Evolutionary conservation across 2,329 filamentous ascomycete species (phyloP), one percentile per base, ranked within the genome.

Genomic region (Didymella arachidicola): DNA sequence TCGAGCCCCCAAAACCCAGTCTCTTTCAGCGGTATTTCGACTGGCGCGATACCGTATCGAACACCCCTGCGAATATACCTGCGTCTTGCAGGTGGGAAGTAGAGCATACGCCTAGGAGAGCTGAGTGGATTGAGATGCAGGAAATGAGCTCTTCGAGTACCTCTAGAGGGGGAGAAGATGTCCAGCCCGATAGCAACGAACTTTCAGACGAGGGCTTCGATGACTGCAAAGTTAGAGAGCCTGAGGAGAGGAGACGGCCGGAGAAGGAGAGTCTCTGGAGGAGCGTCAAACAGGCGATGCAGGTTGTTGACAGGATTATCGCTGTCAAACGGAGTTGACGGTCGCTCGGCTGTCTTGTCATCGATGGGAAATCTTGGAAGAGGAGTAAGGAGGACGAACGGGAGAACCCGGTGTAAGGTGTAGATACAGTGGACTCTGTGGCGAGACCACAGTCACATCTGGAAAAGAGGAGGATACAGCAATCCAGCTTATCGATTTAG

Each of bases 401-500:
- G 22, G 3, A 22, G 2, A 22, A 22, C 22, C 22, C 22, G 22
- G 22, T 22, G 22, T 22, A 22, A 22, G 22, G 22, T 22, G 22
- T 22, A 22, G 22, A 22, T 22, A 22, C 22, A 3, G 22, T 22
- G 22, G 22, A 22, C 22, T 22, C 8, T 10, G 30, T 16, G 4
- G 12, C 4, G 5, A 32, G 30, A 32, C 1, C 12, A 32, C 30
- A 5, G 16, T 32, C 30, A 32, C 11, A 16, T 14, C 30, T 4
- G 30, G 6, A 16, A 6, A 6, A 36, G 16, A 36, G 6, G 19
- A 22, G n/a, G 5, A 18, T 30, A 8, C 34, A 27, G 27, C 38
- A 11, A 45, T 38, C 7, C 26, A 52, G 29, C 25, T 45, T 45
- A 39, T 53, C 14, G 39, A 39, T 45, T 44, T 32, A 27, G 32